Percentiles rank a stretch among this genome's conserved stretches.
phyloP scores from a whole-genome alignment of 192 early-diverging fungal genomes.

The Backusella mclennaniae region DNA sequence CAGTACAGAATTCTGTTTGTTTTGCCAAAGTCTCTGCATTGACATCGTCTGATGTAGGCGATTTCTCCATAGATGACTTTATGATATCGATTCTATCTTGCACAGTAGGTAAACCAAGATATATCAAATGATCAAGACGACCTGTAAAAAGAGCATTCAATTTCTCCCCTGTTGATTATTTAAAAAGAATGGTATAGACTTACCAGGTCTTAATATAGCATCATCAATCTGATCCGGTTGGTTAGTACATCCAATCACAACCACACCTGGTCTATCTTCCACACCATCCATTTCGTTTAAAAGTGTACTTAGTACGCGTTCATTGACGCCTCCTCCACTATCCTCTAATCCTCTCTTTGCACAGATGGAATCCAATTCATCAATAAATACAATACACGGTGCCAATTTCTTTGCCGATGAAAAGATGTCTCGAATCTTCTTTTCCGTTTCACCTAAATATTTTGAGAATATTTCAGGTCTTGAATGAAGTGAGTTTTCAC shows the following conservation, averaged over 20 bases:
- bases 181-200: not conserved
- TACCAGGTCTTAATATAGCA: constrained; percentile 72
- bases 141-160: constrained; percentile 37
- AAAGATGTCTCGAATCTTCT: constrained; percentile 77
- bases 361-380: constrained; percentile 92
- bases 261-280: constrained; percentile 74
- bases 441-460: constrained; percentile 94
- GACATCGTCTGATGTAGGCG: constrained; percentile 57
- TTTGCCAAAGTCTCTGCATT: constrained; percentile 49
- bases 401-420: constrained; percentile 74
- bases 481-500: not conserved
- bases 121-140: constrained; percentile 84
- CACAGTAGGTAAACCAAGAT: constrained; percentile 57
- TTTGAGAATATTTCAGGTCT: constrained; percentile 92
- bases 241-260: constrained; percentile 94
- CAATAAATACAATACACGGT: constrained; percentile 94
- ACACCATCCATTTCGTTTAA: constrained; percentile 99
- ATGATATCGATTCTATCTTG: constrained; percentile 73
- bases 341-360: constrained; percentile 65
- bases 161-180: too few relatives aligned
- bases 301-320: constrained; percentile 88
- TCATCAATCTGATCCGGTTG: constrained; percentile 86
- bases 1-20: constrained; percentile 66
- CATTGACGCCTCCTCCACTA: constrained; percentile 76
- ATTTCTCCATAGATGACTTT: constrained; percentile 51